These are phyloP conservation scores for Penicillium malachiteum DNA, from an alignment of 495 filamentous ascomycete species.

Conservation along the genomic window DNA sequence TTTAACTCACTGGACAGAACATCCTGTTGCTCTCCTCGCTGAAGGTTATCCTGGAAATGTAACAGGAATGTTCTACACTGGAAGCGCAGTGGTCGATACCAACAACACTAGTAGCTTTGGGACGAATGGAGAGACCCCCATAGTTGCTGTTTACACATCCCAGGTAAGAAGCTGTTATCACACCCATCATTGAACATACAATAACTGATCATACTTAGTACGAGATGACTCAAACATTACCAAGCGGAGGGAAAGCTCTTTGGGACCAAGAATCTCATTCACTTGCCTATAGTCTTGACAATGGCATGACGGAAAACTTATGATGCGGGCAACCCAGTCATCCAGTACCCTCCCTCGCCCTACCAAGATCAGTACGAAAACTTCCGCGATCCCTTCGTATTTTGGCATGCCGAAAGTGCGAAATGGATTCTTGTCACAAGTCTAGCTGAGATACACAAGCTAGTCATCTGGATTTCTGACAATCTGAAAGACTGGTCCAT, in stretches of 20 bases:
- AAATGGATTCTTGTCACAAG: constrained; percentile 52
- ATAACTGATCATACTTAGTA: constrained; percentile 16
- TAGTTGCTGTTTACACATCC: constrained; percentile 58
- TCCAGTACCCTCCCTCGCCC: constrained; percentile 39
- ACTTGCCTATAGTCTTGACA: constrained; percentile 56
- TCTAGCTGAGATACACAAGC: constrained; percentile 49
- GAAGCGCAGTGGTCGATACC: constrained; percentile 50
- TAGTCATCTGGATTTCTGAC: constrained; percentile 53
- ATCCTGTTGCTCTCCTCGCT: constrained; percentile 36
- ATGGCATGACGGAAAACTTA: constrained; percentile 49
- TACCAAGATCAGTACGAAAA: constrained; percentile 30
- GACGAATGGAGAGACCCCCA: constrained; percentile 44
- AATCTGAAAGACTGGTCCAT: constrained; percentile 54
- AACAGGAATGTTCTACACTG: constrained; percentile 53
- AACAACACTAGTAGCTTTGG: constrained; percentile 61
- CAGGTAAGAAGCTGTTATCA: constrained; percentile 23
- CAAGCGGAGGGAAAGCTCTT: constrained; percentile 29
- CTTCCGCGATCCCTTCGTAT: constrained; percentile 59
- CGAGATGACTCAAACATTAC: constrained; percentile 16
- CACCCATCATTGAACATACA: background rate
- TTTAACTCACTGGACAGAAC: constrained; percentile 39
- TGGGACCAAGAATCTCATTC: constrained; percentile 49
- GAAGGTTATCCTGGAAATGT: constrained; percentile 43
- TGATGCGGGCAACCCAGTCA: constrained; percentile 53
- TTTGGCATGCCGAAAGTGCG: constrained; percentile 46